A percentile compares a stretch with the other conserved stretches of the same genome.
phyloP scores from a whole-genome alignment of 2,329 filamentous ascomycete species.

The Xylaria digitata region DNA sequence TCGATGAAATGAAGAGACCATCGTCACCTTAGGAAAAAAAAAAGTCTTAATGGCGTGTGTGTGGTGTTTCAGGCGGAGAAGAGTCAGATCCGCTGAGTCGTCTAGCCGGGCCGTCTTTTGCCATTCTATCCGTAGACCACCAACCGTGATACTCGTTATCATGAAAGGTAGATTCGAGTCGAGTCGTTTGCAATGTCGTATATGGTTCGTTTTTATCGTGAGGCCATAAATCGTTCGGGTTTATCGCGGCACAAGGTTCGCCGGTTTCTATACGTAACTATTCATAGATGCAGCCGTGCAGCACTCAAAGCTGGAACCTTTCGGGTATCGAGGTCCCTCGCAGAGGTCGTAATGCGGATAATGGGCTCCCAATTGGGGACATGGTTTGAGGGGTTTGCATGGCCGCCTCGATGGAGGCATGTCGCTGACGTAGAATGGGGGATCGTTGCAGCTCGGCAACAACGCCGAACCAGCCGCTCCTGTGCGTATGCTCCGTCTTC shows the following conservation, averaged over 20 bases:
- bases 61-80: conserved; percentile 21
- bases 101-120: conserved; percentile 17
- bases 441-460: conserved; percentile 71
- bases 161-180: conserved; percentile 21
- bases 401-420: conserved; percentile 70
- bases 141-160: conserved; percentile 31
- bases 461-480: conserved; percentile 71
- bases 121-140: conserved; percentile 6
- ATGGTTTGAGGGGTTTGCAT: conserved; percentile 59
- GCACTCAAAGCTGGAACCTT: conserved; percentile 27
- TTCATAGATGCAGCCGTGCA: conserved; percentile 3
- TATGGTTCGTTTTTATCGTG: conserved; percentile 35
- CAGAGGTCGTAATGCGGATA: conserved; percentile 35
- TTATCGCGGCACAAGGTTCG: conserved; percentile 7
- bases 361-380: conserved; percentile 44
- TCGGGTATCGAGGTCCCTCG: conserved; percentile 30
- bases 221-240: conserved; percentile 35
- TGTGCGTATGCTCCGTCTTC: conserved; percentile 59
- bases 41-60: conserved; percentile 22
- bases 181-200: conserved; percentile 26
- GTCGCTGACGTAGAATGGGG: conserved; percentile 69
- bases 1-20: conserved; percentile 38
- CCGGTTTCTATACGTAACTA: not conserved
- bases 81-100: conserved; percentile 20
- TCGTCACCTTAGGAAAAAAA: conserved; percentile 36